Percentiles rank a stretch among this genome's conserved stretches.
Conservation (phyloP, 116 monocot species). For the Trichopus zeylanicus region DNA sequence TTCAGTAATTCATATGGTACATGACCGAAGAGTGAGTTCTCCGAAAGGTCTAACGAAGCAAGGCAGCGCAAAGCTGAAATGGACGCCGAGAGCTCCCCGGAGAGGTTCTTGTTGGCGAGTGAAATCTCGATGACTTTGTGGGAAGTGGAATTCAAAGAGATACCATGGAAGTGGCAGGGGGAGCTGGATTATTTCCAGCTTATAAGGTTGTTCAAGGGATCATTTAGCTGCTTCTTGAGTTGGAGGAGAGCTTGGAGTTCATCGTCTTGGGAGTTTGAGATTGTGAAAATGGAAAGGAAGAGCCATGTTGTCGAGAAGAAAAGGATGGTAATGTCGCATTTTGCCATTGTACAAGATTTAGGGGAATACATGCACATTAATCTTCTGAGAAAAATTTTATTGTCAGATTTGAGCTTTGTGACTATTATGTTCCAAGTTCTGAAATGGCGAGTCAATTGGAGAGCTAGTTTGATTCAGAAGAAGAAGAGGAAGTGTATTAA, state of each 20-base stretch:
- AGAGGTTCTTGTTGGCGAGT: conserved; percentile 53
- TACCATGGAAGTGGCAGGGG: conserved; percentile 64
- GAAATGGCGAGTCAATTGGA: no score
- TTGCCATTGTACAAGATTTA: conserved; percentile 7
- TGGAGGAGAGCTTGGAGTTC: conserved; percentile 57
- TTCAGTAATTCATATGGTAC: conserved; percentile 47
- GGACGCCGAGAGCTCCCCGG: conserved; percentile 57
- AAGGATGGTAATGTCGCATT: conserved; percentile 12
- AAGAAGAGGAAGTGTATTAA: no score
- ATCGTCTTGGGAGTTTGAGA: conserved; percentile 10
- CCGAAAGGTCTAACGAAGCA: conserved; percentile 31
- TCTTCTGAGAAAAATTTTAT: no score
- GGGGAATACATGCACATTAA: no score
- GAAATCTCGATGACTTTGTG: conserved; percentile 39
- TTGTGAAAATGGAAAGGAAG: conserved; percentile 5
- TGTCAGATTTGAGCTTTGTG: no score
- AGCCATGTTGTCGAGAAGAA: conserved; percentile 9
- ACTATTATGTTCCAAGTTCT: no score
- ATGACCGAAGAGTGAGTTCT: conserved; percentile 47
- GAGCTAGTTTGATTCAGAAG: no score
- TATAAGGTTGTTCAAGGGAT: conserved; percentile 53
- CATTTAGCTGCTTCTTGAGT: conserved; percentile 52
- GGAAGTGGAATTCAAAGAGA: conserved; percentile 45
- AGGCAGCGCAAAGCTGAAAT: conserved; percentile 37
- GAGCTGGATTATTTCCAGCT: conserved; percentile 41